Conservation (phyloP, 164 flowering plant species). For the Aristolochia fimbriata region DNA sequence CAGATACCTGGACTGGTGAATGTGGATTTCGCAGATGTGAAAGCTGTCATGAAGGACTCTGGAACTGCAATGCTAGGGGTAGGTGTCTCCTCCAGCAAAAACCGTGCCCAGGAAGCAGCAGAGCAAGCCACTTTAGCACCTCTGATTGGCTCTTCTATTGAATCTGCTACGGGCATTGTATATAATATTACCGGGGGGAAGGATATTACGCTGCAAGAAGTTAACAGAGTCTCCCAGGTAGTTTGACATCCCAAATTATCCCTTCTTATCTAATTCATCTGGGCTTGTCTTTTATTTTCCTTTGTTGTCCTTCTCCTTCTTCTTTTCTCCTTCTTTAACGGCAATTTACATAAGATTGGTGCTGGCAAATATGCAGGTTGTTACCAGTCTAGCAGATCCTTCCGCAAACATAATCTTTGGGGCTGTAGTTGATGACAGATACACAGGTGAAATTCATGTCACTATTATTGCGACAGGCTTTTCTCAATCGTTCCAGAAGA, state of each 20-base stretch:
- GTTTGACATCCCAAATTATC: neutral
- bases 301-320: neutral
- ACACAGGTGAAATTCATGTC: slow-evolving; percentile 89
- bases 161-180: slow-evolving; percentile 95
- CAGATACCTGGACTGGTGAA: slow-evolving; percentile 99
- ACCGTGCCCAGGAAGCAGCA: slow-evolving; percentile 99
- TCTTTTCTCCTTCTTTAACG: neutral
- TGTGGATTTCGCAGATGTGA: slow-evolving; percentile 99
- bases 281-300: too few species aligned
- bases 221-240: slow-evolving; percentile 96
- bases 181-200: slow-evolving; percentile 97
- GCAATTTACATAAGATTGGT: too few species aligned
- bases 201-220: slow-evolving; percentile 98
- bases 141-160: slow-evolving; percentile 85
- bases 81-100: slow-evolving; percentile 96
- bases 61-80: slow-evolving; percentile 99
- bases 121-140: slow-evolving; percentile 98
- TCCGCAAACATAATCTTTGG: slow-evolving; percentile 97
- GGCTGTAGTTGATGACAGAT: slow-evolving; percentile 94
- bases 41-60: slow-evolving; percentile 96
- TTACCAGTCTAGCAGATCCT: slow-evolving; percentile 98
- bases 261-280: too few species aligned
- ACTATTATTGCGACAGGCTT: slow-evolving; percentile 96
- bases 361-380: slow-evolving; percentile 48
- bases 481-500: slow-evolving; percentile 89